These are phyloP conservation scores for Musa troglodytarum DNA, from an alignment of 176 grass and related monocot genomes.

Conservation along the genomic window DNA sequence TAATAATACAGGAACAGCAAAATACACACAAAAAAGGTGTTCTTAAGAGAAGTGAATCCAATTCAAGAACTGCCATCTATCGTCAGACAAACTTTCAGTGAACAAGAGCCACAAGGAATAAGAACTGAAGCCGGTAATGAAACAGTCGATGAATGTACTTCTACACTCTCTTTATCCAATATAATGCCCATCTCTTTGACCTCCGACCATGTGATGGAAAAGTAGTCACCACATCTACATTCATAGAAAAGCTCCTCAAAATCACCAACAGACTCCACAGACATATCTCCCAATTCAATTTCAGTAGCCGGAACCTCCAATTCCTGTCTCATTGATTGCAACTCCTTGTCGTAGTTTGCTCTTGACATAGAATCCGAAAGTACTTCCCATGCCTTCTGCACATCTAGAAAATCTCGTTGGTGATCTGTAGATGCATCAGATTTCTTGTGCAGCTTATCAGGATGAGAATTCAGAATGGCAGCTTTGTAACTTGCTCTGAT, in stretches of 20 bases:
- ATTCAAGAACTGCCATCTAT: constrained; percentile 27
- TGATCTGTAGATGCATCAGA: neutral
- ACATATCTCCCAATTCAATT: constrained; percentile 67
- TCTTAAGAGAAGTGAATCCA: too few relatives aligned
- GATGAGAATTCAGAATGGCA: constrained; percentile 61
- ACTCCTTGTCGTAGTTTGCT: constrained; percentile 51
- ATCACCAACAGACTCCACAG: constrained; percentile 30
- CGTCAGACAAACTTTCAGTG: constrained; percentile 43
- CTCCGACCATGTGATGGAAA: constrained; percentile 35
- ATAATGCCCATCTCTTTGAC: constrained; percentile 53
- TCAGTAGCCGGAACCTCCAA: constrained; percentile 47
- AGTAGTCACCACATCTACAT: constrained; percentile 74
- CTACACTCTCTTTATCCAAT: constrained; percentile 32
- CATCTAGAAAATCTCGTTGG: constrained; percentile 31
- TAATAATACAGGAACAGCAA: too few relatives aligned
- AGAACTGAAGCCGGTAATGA: constrained; percentile 29
- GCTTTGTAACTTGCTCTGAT: constrained; percentile 48
- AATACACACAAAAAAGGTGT: too few relatives aligned
- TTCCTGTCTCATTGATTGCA: constrained; percentile 37
- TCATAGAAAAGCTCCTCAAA: constrained; percentile 38
- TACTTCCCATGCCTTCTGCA: constrained; percentile 70
- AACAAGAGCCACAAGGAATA: constrained; percentile 66
- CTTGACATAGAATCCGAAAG: constrained; percentile 41
- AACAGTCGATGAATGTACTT: constrained; percentile 21
- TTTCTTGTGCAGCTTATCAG: constrained; percentile 47